phyloP scores from a whole-genome alignment of 345 rosid genomes.

The Acer campestre region DNA sequence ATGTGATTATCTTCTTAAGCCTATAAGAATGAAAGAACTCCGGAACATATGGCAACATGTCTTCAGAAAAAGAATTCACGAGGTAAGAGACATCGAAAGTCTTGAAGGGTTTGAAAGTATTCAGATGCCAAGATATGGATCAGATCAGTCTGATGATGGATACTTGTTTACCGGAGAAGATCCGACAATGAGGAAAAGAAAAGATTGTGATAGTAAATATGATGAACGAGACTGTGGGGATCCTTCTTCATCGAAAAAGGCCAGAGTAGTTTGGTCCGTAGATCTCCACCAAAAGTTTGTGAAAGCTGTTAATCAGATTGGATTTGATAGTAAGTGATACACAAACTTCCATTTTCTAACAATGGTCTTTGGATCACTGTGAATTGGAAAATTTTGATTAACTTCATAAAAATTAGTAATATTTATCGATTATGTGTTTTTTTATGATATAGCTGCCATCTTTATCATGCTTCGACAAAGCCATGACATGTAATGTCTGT shows the following conservation, averaged over 20 bases:
- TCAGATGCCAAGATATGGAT: slow-evolving; percentile 52
- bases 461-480: slow-evolving; percentile 27
- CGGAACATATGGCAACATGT: slow-evolving; percentile 99
- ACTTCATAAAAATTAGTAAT: slow-evolving; percentile 3
- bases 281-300: slow-evolving; percentile 98
- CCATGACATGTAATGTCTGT: slow-evolving; percentile 37
- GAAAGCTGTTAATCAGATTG: slow-evolving; percentile 89
- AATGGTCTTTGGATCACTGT: slow-evolving; percentile 8
- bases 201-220: slow-evolving; percentile 59
- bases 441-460: slow-evolving; percentile 29
- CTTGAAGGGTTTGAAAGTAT: slow-evolving; percentile 56
- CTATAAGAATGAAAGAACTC: slow-evolving; percentile 96
- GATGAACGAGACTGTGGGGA: slow-evolving; percentile 61
- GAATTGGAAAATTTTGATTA: slow-evolving; percentile 5
- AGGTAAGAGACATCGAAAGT: slow-evolving; percentile 69
- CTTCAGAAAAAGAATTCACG: slow-evolving; percentile 76
- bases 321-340: slow-evolving; percentile 85
- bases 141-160: slow-evolving; percentile 51
- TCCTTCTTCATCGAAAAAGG: slow-evolving; percentile 67
- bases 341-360: slow-evolving; percentile 13
- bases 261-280: slow-evolving; percentile 91
- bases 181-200: slow-evolving; percentile 54
- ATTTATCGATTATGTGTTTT: slow-evolving; percentile 17
- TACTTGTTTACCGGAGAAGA: slow-evolving; percentile 66
- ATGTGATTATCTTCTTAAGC: slow-evolving; percentile 95